phyloP scores from a whole-genome alignment of 2,329 filamentous ascomycete genomes.

The Claviceps pazoutovae region DNA sequence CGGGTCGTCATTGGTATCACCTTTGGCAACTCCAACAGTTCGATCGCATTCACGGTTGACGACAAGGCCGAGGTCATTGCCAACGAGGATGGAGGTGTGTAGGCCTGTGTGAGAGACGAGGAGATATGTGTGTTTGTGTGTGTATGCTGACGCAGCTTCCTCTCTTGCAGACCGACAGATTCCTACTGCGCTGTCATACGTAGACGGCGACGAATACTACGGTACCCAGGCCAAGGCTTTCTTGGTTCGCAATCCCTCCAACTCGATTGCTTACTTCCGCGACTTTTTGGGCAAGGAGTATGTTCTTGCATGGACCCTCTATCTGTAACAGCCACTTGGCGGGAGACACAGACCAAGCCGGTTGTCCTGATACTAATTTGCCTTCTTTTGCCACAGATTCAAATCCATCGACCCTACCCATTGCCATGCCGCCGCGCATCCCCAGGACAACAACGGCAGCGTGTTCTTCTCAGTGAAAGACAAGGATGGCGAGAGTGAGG shows the following conservation, averaged over 20 bases:
- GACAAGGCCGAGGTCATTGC: constrained; percentile 96
- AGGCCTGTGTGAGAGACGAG: background rate
- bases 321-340: too few species aligned
- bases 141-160: background rate
- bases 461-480: constrained; percentile 79
- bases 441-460: constrained; percentile 55
- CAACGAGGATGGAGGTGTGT: constrained; percentile 89
- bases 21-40: constrained; percentile 97
- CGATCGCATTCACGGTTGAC: constrained; percentile 83
- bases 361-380: background rate
- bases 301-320: constrained; percentile 13
- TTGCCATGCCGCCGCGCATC: constrained; percentile 86
- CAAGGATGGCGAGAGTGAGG: constrained; percentile 44
- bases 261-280: constrained; percentile 91
- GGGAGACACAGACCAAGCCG: background rate
- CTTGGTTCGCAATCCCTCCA: constrained; percentile 79
- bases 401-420: constrained; percentile 93
- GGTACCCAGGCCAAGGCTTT: constrained; percentile 91
- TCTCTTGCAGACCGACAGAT: constrained; percentile 72
- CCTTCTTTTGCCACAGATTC: constrained; percentile 39
- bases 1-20: constrained; percentile 80
- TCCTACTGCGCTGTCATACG: constrained; percentile 84
- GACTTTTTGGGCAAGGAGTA: constrained; percentile 93
- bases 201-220: constrained; percentile 92
- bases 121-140: background rate